A percentile compares a stretch with the other conserved stretches of the same genome.
Evolutionary conservation across 2,329 filamentous ascomycete genomes (phyloP).

Genomic region (Botrytis squamosa): DNA sequence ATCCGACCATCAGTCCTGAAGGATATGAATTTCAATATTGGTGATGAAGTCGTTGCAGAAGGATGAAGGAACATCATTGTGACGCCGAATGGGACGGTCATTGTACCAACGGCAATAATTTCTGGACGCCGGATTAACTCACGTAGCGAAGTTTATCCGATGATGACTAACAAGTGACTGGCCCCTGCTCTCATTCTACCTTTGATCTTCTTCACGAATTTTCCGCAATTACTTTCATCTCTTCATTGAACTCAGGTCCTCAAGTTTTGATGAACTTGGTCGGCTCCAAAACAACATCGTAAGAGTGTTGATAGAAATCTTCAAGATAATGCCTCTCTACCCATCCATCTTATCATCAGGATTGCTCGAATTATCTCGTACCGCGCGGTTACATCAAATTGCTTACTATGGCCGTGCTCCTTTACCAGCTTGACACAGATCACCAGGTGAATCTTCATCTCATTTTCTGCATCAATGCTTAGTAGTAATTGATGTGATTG

Average conservation of each 20-base stretch:
- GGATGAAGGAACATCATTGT: background rate
- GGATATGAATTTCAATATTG: background rate
- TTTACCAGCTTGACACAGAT: slow-evolving; percentile 3
- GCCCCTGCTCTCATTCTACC: background rate
- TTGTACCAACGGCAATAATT: background rate
- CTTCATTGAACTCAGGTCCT: background rate
- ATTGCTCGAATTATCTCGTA: background rate
- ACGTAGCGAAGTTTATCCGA: background rate
- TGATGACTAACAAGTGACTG: slow-evolving; percentile 12
- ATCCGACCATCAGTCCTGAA: background rate
- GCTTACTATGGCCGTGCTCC: background rate
- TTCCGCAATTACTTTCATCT: background rate
- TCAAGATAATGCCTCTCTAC: background rate
- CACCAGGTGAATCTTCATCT: background rate
- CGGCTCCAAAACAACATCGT: background rate
- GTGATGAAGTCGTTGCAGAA: background rate
- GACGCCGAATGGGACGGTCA: background rate
- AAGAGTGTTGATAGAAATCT: background rate
- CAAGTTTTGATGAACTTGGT: background rate
- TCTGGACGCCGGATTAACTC: background rate
- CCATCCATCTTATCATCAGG: background rate
- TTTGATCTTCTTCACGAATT: background rate
- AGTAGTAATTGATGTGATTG: background rate
- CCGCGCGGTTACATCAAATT: slow-evolving; percentile 2
- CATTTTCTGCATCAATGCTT: background rate